Evolutionary conservation across 1,139 yeast species (phyloP).

Genomic region (Pichia sp.): DNA sequence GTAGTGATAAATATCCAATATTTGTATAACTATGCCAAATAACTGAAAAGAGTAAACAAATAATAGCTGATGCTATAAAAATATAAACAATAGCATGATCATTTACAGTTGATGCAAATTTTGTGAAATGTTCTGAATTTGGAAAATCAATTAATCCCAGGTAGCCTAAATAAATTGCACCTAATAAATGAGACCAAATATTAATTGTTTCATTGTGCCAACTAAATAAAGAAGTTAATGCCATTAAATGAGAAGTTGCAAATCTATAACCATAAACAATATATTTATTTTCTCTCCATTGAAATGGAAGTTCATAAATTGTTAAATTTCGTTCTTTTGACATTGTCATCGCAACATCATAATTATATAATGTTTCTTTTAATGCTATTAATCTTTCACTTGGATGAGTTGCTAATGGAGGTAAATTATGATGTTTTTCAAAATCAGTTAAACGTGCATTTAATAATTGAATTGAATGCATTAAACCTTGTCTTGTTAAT

Average conservation of each 20-base stretch:
- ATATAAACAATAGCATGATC: slow-evolving; percentile 55
- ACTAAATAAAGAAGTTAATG: slow-evolving; percentile 50
- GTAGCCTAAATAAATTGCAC: slow-evolving; percentile 53
- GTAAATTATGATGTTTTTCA: slow-evolving; percentile 14
- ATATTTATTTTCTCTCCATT: slow-evolving; percentile 90
- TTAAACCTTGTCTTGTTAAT: slow-evolving; percentile 7
- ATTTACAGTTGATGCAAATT: slow-evolving; percentile 31
- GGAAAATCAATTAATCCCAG: slow-evolving; percentile 63
- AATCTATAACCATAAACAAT: slow-evolving; percentile 83
- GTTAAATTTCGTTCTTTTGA: slow-evolving; percentile 61
- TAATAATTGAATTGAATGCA: slow-evolving; percentile 10
- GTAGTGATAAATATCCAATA: slow-evolving; percentile 56
- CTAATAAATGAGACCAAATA: slow-evolving; percentile 87
- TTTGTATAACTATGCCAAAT: slow-evolving; percentile 92
- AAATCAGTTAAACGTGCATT: slow-evolving; percentile 24
- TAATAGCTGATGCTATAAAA: slow-evolving; percentile 66
- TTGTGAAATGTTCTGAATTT: slow-evolving; percentile 37
- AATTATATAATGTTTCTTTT: slow-evolving; percentile 46
- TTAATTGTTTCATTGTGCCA: slow-evolving; percentile 88
- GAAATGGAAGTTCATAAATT: slow-evolving; percentile 82
- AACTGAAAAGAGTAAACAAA: slow-evolving; percentile 72
- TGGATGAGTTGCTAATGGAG: slow-evolving; percentile 25
- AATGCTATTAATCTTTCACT: slow-evolving; percentile 37
- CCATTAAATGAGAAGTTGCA: slow-evolving; percentile 55
- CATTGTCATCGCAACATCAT: slow-evolving; percentile 49